Base-by-base conservation (phyloP, 2,329 filamentous ascomycete genomes). In the Cladorrhinum sp. region DNA sequence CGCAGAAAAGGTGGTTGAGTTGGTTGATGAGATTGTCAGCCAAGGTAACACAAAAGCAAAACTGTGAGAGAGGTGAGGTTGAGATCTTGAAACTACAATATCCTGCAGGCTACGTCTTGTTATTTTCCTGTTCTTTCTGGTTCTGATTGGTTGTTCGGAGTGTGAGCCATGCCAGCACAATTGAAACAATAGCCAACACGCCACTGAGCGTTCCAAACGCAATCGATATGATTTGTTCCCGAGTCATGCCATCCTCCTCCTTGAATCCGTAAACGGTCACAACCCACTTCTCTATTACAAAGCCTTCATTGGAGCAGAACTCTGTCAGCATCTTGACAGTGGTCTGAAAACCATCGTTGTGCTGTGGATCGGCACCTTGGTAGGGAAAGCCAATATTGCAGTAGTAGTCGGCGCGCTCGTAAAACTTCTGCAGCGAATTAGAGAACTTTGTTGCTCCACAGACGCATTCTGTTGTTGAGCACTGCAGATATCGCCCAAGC, bases 1-100 rank as follows among this genome's bases (percentile, higher is more conserved):
- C 72, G 85, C 89, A 0, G 80, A 87, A 69, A 78, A 81, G 33
- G 87, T 86, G 0, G 81, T 89, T 1, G 82, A 85, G 72, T 75
- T 93, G 72, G 87, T 92, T 5, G 81, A 83, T 49, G 83, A 88
- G 72, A 80, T 93, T 23, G 64, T 69, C 6, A 67, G 55, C 14
- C 68, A 66, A 36, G 64, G 73, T 54, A 67, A 67, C 18, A 57
- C 74, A 33, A 18, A 54, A 18, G 16, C 18, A 12, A 54, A 57
- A 36, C 12, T 23, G 30, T 46, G 28, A 39, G n/a, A n/a, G n/a
- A n/a, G n/a, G n/a, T n/a, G 21, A 51, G 21, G 5, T 26, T 4
- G 33, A 39, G 9, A 30, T 14, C 12, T n/a, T 49, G 54, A 14
- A 48, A 20, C n/a, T 28, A 55, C 21, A 46, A n/a, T 8, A 20